phyloP scores from a whole-genome alignment of 2,329 filamentous ascomycete genomes.

The Colletotrichum navitas region DNA sequence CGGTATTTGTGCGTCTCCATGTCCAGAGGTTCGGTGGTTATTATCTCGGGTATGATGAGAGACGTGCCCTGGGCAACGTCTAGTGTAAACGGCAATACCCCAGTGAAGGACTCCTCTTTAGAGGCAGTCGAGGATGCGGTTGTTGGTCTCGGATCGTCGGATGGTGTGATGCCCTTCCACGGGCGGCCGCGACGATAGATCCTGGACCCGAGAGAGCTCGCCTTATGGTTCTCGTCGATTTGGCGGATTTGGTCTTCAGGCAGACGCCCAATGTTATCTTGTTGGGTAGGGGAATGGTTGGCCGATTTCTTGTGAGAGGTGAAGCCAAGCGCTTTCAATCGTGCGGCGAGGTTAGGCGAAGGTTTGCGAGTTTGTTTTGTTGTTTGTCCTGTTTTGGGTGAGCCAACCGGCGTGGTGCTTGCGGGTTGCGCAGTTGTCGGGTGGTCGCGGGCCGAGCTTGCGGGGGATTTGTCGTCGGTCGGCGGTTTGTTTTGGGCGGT shows the following conservation, averaged over 20 bases:
- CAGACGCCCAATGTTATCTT: constrained; percentile 73
- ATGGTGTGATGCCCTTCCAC: constrained; percentile 74
- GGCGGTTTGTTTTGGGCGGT: constrained; percentile 41
- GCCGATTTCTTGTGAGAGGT: constrained; percentile 58
- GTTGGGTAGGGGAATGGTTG: constrained; percentile 43
- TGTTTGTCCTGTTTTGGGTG: constrained; percentile 47
- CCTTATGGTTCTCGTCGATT: constrained; percentile 76
- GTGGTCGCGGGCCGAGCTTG: constrained; percentile 6
- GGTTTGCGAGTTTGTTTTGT: constrained; percentile 64
- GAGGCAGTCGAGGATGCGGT: constrained; percentile 25
- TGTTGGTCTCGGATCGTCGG: constrained; percentile 56
- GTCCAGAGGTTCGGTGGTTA: constrained; percentile 62
- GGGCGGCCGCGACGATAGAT: constrained; percentile 77
- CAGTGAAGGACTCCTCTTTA: constrained; percentile 16
- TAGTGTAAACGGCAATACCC: constrained; percentile 31
- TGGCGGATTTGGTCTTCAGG: constrained; percentile 77
- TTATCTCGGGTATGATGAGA: constrained; percentile 63
- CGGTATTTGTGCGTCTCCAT: constrained; percentile 83
- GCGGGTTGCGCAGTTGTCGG: constrained; percentile 14
- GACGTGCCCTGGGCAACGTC: constrained; percentile 47
- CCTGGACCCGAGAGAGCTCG: constrained; percentile 62
- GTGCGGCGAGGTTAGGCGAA: constrained; percentile 73
- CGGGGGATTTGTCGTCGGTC: constrained; percentile 20
- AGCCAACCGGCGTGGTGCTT: constrained; percentile 44
- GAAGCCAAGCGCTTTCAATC: constrained; percentile 74